These are phyloP conservation scores for Eimeria tenella DNA, from an alignment of 169 alveolate species.

Conservation along the genomic window DNA sequence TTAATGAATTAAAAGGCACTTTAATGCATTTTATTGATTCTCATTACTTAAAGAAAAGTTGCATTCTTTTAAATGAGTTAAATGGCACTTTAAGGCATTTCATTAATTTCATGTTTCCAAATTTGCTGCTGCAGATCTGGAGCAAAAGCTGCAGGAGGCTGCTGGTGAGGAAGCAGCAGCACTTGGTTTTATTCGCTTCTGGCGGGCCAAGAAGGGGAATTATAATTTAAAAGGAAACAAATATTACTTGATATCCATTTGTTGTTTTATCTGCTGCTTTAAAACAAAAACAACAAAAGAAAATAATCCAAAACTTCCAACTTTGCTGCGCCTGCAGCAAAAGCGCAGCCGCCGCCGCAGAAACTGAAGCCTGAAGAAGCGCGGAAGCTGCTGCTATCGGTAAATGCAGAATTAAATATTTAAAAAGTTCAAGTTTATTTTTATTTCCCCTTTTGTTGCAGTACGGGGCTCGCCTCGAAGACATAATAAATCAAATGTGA, in stretches of 20 bases:
- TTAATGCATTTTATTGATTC: no score
- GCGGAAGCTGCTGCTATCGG: conserved; percentile 64
- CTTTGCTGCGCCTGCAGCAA: not conserved
- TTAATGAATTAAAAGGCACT: not conserved
- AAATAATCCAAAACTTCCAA: not conserved
- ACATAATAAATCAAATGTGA: conserved; percentile 43
- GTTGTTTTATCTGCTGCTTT: not conserved
- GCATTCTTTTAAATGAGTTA: no score
- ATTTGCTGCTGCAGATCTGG: not conserved
- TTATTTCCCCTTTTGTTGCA: not conserved
- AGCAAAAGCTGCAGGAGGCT: conserved; percentile 23
- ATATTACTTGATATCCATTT: not conserved
- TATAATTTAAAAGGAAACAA: not conserved
- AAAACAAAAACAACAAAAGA: not conserved
- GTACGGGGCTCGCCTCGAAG: conserved; percentile 66
- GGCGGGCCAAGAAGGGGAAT: no score
- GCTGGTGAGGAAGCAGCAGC: conserved; percentile 35
- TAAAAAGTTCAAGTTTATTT: not conserved
- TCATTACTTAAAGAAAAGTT: no score
- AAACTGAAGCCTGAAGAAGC: conserved; percentile 51
- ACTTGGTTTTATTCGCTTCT: not conserved
- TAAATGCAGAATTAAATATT: not conserved
- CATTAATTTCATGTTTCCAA: not conserved
- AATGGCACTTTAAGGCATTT: no score
- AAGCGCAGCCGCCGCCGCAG: conserved; percentile 41